These are phyloP conservation scores for Sesbania bispinosa DNA, from an alignment of 306 rosid genomes.

Conservation along the genomic window DNA sequence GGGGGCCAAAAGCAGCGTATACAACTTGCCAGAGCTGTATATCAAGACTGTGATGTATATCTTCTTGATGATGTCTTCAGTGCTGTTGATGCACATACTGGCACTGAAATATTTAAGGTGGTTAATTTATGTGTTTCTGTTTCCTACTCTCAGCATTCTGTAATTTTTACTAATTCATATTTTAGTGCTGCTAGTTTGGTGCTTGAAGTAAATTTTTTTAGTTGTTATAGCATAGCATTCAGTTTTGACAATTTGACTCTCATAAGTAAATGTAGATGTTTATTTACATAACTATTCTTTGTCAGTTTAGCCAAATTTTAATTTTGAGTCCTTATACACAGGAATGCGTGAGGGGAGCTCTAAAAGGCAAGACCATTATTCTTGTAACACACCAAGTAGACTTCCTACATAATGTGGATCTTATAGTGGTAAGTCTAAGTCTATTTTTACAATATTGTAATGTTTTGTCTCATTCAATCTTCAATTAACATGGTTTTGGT, in stretches of 20 bases:
- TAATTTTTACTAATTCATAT: not conserved
- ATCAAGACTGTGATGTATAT: conserved; percentile 83
- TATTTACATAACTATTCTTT: not conserved
- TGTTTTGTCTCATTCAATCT: not conserved
- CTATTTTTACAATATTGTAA: not conserved
- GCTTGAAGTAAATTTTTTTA: conserved; percentile 4
- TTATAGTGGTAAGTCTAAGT: conserved; percentile 68
- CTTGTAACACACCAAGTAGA: conserved; percentile 99
- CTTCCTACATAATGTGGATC: conserved; percentile 88
- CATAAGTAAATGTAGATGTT: too few relatives aligned
- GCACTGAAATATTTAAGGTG: conserved; percentile 92
- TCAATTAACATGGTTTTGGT: not conserved
- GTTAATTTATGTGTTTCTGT: not conserved
- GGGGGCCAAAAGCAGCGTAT: conserved; percentile 98
- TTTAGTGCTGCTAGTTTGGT: not conserved
- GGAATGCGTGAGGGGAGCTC: conserved; percentile 91
- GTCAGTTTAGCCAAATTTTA: too few relatives aligned
- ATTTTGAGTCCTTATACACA: conserved; percentile 24
- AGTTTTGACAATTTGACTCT: too few relatives aligned
- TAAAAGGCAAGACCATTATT: conserved; percentile 74
- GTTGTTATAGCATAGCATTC: not conserved
- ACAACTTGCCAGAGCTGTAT: conserved; percentile 93
- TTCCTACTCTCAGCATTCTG: not conserved
- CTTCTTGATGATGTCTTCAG: conserved; percentile 95
- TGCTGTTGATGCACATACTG: conserved; percentile 98